These are phyloP conservation scores for Avena eriantha DNA, from an alignment of 176 grass and related monocot species.

Conservation along the genomic window DNA sequence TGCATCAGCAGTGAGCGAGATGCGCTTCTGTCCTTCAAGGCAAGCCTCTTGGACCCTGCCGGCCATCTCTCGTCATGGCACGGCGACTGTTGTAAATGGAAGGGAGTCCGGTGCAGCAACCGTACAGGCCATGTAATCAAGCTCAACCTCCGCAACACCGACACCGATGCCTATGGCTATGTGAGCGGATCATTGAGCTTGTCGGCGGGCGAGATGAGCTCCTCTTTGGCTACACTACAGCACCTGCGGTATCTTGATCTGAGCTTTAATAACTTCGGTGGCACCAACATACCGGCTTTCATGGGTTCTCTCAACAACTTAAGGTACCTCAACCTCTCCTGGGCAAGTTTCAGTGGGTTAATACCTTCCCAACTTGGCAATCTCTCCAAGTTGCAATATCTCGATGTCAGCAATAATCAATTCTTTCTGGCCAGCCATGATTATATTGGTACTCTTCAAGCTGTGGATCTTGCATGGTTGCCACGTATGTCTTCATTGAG, in stretches of 20 bases:
- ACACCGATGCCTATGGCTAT: no score
- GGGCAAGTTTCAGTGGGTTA: neutral
- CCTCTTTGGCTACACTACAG: slow-evolving; percentile 32
- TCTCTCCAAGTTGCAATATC: slow-evolving; percentile 36
- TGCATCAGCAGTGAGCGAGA: neutral
- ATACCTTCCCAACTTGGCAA: slow-evolving; percentile 55
- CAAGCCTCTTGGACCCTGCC: slow-evolving; percentile 7
- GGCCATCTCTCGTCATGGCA: slow-evolving; percentile 41
- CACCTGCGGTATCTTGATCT: slow-evolving; percentile 49
- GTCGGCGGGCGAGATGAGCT: neutral
- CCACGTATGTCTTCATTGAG: slow-evolving; percentile 21
- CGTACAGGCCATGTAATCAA: slow-evolving; percentile 23
- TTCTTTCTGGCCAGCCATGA: no score
- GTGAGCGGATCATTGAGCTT: neutral
- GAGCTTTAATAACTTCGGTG: slow-evolving; percentile 36
- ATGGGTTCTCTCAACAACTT: slow-evolving; percentile 35
- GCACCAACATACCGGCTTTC: slow-evolving; percentile 22
- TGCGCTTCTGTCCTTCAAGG: slow-evolving; percentile 44
- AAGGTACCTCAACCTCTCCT: slow-evolving; percentile 46
- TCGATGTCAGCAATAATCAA: neutral
- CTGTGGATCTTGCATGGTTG: slow-evolving; percentile 33
- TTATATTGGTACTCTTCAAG: neutral
- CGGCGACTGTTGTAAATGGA: slow-evolving; percentile 51
- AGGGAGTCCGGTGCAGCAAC: slow-evolving; percentile 38
- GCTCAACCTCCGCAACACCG: slow-evolving; percentile 9